Evolutionary conservation across 2,329 filamentous ascomycete genomes (phyloP), one percentile per base, ranked within the genome.

Genomic region (Mariannaea elegans): DNA sequence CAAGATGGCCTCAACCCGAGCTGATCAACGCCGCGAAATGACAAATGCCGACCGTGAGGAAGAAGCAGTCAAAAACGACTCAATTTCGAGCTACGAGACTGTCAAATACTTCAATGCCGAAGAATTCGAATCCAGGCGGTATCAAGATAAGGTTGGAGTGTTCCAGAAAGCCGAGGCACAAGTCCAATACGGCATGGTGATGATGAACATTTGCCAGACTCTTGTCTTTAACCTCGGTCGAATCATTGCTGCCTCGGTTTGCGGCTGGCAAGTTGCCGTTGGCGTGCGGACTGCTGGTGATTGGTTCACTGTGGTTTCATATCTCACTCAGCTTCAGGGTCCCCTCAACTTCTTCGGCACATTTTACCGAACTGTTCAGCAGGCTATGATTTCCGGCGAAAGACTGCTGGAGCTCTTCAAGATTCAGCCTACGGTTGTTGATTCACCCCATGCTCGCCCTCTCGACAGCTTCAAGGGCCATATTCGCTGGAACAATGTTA

Each of bases 51-150:
- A 95, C 67, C 87, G 95, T 64, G 93, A 97, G 77, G 93, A 97
- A 77, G 94, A 97, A 76, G 95, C 95, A 7, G 93, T 98, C 68
- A 98, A 98, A 78, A 98, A 97, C 73, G 95, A 99, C 76, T 98
- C 95, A 0, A 95, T 99, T 81, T 93, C 95, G 63, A 97, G 93
- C n/a, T 99, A 98, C 75, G 95, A 99, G 79, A 94, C 91, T 2
- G 92, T 94, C 73, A 95, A 94, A 74, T 94, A 94, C 71, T 95
- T 95, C 82, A 94, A 94, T 68, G 91, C 91, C 7, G 92, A 94
- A 71, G 81, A 86, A 2, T 94, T 91, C 71, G 92, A 95, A 71
- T 93, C 93, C 66, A 80, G 83, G 47, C 85, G 92, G 21, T 94
- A 93, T 71, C 84, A 88, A 45, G 77, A 83, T 42, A 90, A 91